Evolutionary conservation across 495 filamentous ascomycete genomes (phyloP), one percentile per base, ranked within the genome.

Genomic region (Aspergillus leporis): DNA sequence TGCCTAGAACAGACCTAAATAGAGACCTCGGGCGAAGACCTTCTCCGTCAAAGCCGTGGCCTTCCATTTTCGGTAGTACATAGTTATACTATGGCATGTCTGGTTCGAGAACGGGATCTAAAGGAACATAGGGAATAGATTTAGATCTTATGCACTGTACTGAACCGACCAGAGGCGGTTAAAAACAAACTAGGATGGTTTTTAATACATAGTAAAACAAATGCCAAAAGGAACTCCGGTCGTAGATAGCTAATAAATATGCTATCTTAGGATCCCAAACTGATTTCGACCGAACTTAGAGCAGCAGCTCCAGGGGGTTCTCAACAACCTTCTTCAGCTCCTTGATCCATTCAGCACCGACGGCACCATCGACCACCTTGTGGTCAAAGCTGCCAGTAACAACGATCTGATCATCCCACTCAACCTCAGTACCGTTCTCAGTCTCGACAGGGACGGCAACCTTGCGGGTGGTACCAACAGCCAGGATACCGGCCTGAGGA

Each of bases 311-410:
- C 56, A 99, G 80, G 51, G 95, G 95, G 81, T 94, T 96, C 85
- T 99, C 95, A 34, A 98, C 81, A 53, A 93, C 88, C 85, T 92
- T 93, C 88, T 98, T 98, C 74, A 99, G 81, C 82, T 95, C 95
- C 73, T 84, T 83, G 77, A 99, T 91, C 88, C 93, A 99, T 76
- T 99, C 95, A 30, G 88, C 95, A 71, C 94, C 95, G 49, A 98
- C 93, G 41, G 94, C 95, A 55, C 94, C 94, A 68, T 91, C 88
- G 30, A 91, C 84, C 43, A 97, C 92, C 81, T 93, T 93, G 84
- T 99, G 95, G 79, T 99, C 95, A 73, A 99, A 99, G 83, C 89
- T 93, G 58, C 78, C 93, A 9, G 92, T 97, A 30, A 97, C 87
- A 40, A 91, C 82, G 59, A 98, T 96, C 85, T 98, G 92, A 64